Percentiles rank a stretch among this genome's conserved stretches.
Evolutionary conservation across 768 basidiomycete species (phyloP).

Genomic region (Boletus fagicola): DNA sequence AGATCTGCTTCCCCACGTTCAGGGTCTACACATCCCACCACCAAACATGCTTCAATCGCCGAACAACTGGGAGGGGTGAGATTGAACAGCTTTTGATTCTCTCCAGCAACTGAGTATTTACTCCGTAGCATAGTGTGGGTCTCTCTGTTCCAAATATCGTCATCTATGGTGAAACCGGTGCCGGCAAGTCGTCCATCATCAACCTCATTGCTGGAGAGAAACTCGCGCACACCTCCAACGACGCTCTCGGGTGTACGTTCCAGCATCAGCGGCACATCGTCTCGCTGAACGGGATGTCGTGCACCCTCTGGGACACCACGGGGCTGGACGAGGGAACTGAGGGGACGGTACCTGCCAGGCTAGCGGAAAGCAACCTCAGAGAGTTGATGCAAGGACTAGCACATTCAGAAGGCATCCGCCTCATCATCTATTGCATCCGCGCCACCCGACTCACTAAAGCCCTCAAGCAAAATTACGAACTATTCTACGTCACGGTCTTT

Average conservation of each 20-base stretch:
- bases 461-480: neutral
- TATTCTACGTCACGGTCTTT: neutral
- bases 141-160: constrained; percentile 1
- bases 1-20: neutral
- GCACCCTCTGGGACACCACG: neutral
- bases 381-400: neutral
- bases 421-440: neutral
- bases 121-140: neutral
- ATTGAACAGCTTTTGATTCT: neutral
- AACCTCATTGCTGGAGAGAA: constrained; percentile 8
- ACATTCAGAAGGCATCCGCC: neutral
- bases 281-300: neutral
- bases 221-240: constrained; percentile 1
- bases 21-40: neutral
- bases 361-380: neutral
- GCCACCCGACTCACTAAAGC: neutral
- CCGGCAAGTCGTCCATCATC: constrained; percentile 10
- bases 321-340: neutral
- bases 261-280: neutral
- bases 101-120: neutral
- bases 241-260: constrained; percentile 5
- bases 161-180: constrained; percentile 3
- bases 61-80: neutral
- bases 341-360: neutral
- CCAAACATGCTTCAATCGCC: neutral